Evolutionary conservation across 768 basidiomycete genomes (phyloP).

Genomic region (Kwoniella sp.): DNA sequence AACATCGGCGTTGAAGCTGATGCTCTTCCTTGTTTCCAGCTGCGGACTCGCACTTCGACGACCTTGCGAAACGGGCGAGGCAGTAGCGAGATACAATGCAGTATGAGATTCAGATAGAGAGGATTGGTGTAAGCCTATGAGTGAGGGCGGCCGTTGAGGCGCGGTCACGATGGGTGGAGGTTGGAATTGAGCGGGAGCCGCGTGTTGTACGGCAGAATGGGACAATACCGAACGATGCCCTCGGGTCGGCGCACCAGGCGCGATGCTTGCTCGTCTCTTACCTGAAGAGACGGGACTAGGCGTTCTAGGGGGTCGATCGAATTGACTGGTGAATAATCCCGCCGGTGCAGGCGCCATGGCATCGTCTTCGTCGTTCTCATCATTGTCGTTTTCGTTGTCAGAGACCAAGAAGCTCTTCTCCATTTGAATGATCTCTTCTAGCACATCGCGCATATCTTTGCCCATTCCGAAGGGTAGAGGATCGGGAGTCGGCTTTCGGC

Average conservation of each 20-base stretch:
- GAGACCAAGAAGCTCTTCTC: slow-evolving; percentile 48
- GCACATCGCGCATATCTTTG: slow-evolving; percentile 53
- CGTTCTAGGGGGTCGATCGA: slow-evolving; percentile 45
- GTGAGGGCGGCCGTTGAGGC: slow-evolving; percentile 30
- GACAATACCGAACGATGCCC: slow-evolving; percentile 34
- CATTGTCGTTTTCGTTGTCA: slow-evolving; percentile 34
- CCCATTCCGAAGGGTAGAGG: slow-evolving; percentile 46
- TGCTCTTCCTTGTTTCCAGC: slow-evolving; percentile 27
- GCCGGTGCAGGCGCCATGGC: slow-evolving; percentile 15
- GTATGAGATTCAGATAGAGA: slow-evolving; percentile 51
- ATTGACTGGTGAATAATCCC: slow-evolving; percentile 35
- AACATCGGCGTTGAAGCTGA: slow-evolving; percentile 39
- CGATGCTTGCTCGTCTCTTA: slow-evolving; percentile 15
- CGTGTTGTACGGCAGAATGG: slow-evolving; percentile 15
- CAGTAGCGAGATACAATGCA: slow-evolving; percentile 45
- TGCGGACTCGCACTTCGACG: slow-evolving; percentile 36
- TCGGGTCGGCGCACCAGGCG: slow-evolving; percentile 42
- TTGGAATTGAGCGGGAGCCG: not conserved
- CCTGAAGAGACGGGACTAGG: slow-evolving; percentile 29
- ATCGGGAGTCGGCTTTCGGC: slow-evolving; percentile 24
- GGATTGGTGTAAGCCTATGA: slow-evolving; percentile 44
- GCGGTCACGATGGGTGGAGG: slow-evolving; percentile 13
- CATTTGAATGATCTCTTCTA: slow-evolving; percentile 55
- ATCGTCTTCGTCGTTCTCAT: slow-evolving; percentile 20
- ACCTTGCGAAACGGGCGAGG: slow-evolving; percentile 33